phyloP scores from a whole-genome alignment of 2,329 filamentous ascomycete species.

The Trichoderma sp. region DNA sequence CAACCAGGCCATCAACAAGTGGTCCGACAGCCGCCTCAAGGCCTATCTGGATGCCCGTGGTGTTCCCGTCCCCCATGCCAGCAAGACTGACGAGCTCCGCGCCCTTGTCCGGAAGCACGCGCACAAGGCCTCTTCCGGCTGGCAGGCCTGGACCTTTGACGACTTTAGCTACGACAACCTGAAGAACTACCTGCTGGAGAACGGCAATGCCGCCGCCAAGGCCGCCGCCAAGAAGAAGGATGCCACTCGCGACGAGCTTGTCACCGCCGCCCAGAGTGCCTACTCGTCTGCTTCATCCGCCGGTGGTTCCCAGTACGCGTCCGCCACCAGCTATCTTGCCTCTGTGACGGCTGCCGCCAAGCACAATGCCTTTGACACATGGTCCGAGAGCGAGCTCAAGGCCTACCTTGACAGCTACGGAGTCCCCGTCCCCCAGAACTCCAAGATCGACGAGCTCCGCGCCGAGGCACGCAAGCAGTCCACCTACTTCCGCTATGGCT shows the following conservation, averaged over 20 bases:
- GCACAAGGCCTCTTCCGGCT: slow-evolving; percentile 69
- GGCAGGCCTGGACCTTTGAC: slow-evolving; percentile 77
- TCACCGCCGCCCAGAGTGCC: slow-evolving; percentile 63
- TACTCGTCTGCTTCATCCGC: slow-evolving; percentile 62
- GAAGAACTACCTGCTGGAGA: slow-evolving; percentile 57
- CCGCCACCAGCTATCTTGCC: slow-evolving; percentile 70
- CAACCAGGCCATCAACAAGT: slow-evolving; percentile 60
- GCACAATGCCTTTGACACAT: slow-evolving; percentile 68
- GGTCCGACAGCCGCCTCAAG: slow-evolving; percentile 79
- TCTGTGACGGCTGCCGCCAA: slow-evolving; percentile 67
- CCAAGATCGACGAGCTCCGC: slow-evolving; percentile 68
- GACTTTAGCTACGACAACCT: slow-evolving; percentile 73
- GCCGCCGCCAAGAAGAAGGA: slow-evolving; percentile 64
- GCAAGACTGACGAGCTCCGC: slow-evolving; percentile 72
- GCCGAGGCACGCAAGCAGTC: slow-evolving; percentile 72
- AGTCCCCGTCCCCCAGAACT: slow-evolving; percentile 66
- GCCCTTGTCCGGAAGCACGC: slow-evolving; percentile 73
- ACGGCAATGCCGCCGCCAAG: slow-evolving; percentile 58
- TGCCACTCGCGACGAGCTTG: slow-evolving; percentile 71
- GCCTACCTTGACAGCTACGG: slow-evolving; percentile 79
- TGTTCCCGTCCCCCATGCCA: slow-evolving; percentile 70
- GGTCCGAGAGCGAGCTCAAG: slow-evolving; percentile 75
- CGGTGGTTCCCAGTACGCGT: slow-evolving; percentile 62
- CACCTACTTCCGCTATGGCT: slow-evolving; percentile 78
- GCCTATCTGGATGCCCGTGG: slow-evolving; percentile 76